Percentiles rank a stretch among this genome's conserved stretches.
phyloP scores from a whole-genome alignment of 345 rosid species.

The Ceriops tagal region DNA sequence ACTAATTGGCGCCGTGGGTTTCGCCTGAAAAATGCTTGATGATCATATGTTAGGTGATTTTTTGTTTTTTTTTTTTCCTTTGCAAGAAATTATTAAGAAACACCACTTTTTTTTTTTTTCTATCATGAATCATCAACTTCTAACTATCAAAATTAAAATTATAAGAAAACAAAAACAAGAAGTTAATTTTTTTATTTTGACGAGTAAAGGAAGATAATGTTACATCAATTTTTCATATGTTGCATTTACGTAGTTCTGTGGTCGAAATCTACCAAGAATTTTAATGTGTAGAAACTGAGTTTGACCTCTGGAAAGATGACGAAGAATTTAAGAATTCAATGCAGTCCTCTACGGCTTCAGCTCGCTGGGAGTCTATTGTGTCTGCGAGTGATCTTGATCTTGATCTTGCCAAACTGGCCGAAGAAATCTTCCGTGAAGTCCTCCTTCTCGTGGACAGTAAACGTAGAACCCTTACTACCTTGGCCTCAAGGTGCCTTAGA shows the following conservation, averaged over 20 bases:
- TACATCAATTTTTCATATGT: no score
- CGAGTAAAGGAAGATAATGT: no score
- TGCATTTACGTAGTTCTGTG: background rate
- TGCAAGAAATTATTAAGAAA: no score
- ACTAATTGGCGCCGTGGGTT: background rate
- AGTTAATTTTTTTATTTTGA: no score
- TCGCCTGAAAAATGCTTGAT: no score
- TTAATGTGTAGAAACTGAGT: constrained; percentile 50
- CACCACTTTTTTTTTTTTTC: no score
- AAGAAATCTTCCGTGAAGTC: constrained; percentile 44
- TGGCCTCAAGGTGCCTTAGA: constrained; percentile 51
- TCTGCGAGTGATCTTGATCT: constrained; percentile 67
- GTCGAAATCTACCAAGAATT: background rate
- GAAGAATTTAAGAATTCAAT: constrained; percentile 85
- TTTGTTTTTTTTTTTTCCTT: no score
- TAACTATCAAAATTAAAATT: no score
- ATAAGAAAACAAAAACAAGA: no score
- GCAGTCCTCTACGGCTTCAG: constrained; percentile 88
- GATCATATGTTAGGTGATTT: no score
- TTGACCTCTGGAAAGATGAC: constrained; percentile 65
- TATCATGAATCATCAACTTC: no score
- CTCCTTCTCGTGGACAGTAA: constrained; percentile 42
- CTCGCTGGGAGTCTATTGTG: constrained; percentile 69
- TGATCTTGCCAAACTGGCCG: constrained; percentile 54
- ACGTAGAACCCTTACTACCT: constrained; percentile 50